phyloP scores from a whole-genome alignment of 2,329 filamentous ascomycete genomes.

The Talaromyces rugulosus region DNA sequence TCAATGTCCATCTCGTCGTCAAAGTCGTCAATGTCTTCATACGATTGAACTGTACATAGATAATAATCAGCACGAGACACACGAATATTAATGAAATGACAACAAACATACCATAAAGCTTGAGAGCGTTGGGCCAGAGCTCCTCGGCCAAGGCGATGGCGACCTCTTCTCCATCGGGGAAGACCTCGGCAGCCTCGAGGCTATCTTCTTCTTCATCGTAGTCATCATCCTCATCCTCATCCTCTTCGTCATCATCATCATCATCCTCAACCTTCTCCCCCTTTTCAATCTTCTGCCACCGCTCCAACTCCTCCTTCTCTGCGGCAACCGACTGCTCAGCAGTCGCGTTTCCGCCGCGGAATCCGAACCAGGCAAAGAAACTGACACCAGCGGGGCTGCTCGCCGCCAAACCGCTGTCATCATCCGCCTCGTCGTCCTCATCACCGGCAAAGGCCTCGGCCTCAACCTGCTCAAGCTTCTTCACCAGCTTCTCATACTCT shows the following conservation, averaged over 20 bases:
- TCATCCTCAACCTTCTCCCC: slow-evolving; percentile 50
- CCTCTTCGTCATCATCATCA: slow-evolving; percentile 39
- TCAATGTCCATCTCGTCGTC: slow-evolving; percentile 65
- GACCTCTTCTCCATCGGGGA: slow-evolving; percentile 79
- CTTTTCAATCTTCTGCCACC: slow-evolving; percentile 45
- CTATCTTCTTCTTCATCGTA: slow-evolving; percentile 61
- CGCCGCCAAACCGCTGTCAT: slow-evolving; percentile 42
- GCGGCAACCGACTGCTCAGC: slow-evolving; percentile 67
- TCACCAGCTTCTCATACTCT: slow-evolving; percentile 50
- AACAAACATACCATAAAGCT: slow-evolving; percentile 80
- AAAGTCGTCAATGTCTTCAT: slow-evolving; percentile 56
- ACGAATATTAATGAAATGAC: neutral
- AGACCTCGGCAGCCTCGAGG: slow-evolving; percentile 72
- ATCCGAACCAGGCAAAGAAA: slow-evolving; percentile 91
- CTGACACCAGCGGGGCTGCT: slow-evolving; percentile 60
- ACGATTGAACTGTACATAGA: slow-evolving; percentile 57
- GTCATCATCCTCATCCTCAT: slow-evolving; percentile 47
- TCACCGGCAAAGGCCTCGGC: slow-evolving; percentile 26
- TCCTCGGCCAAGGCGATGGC: slow-evolving; percentile 80
- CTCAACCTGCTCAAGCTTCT: slow-evolving; percentile 43
- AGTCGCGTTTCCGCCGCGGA: slow-evolving; percentile 64
- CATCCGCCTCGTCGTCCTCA: slow-evolving; percentile 29
- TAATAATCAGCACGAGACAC: slow-evolving; percentile 40
- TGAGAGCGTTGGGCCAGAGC: slow-evolving; percentile 80
- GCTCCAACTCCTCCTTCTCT: slow-evolving; percentile 57